phyloP scores from a whole-genome alignment of 768 basidiomycete genomes.

The Kwoniella sp. region DNA sequence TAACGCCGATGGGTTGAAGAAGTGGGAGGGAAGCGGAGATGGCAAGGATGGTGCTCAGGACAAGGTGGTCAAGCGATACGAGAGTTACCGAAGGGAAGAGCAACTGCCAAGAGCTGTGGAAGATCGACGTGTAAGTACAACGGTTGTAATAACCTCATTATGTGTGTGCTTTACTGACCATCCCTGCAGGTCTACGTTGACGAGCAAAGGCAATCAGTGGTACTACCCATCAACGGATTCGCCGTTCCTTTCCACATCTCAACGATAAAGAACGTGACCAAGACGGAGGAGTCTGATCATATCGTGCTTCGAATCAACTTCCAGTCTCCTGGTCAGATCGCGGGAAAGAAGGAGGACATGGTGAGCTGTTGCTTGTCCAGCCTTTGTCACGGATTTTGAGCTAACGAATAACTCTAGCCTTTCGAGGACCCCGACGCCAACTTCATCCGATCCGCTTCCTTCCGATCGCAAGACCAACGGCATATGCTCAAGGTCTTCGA shows the following conservation, averaged over 20 bases:
- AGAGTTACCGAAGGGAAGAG: conserved; percentile 93
- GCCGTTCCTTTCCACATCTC: conserved; percentile 98
- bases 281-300: conserved; percentile 93
- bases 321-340: conserved; percentile 94
- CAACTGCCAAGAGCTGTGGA: conserved; percentile 84
- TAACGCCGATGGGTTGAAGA: conserved; percentile 77
- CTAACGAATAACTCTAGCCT: conserved; percentile 25
- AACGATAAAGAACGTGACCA: conserved; percentile 95
- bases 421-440: conserved; percentile 94
- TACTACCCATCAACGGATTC: conserved; percentile 90
- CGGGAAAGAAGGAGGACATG: conserved; percentile 98
- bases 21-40: conserved; percentile 79
- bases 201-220: conserved; percentile 82
- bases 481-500: conserved; percentile 87
- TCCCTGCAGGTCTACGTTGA: conserved; percentile 78
- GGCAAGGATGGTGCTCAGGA: conserved; percentile 77
- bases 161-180: conserved; percentile 7
- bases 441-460: conserved; percentile 92
- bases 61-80: conserved; percentile 92
- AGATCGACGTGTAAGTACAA: conserved; percentile 68
- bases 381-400: background rate
- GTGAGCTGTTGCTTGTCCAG: conserved; percentile 58
- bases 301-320: conserved; percentile 96
- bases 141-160: background rate
- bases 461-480: conserved; percentile 83